A percentile compares a stretch with the other conserved stretches of the same genome.
Evolutionary conservation across 1,139 yeast genomes (phyloP).

Genomic region (Scheffersomyces segobiensis): DNA sequence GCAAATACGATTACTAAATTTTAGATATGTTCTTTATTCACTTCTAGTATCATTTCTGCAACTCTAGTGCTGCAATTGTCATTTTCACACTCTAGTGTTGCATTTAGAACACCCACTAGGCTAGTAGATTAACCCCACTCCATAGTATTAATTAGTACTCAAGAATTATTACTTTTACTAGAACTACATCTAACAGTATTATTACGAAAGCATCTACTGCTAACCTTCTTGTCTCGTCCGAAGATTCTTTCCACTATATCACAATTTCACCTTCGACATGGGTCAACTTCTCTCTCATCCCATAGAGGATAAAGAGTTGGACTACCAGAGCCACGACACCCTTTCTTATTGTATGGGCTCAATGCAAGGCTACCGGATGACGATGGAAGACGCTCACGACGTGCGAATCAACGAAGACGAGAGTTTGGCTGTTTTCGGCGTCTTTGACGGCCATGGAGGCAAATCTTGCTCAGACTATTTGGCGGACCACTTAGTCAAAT

Average conservation of each 20-base stretch:
- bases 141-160: no score
- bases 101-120: neutral
- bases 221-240: neutral
- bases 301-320: slow-evolving; percentile 64
- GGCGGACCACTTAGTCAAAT: slow-evolving; percentile 42
- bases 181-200: neutral
- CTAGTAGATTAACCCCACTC: neutral
- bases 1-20: neutral
- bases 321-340: slow-evolving; percentile 40
- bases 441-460: slow-evolving; percentile 85
- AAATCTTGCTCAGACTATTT: slow-evolving; percentile 57
- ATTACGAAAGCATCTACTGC: neutral
- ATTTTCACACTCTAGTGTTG: neutral
- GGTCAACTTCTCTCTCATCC: slow-evolving; percentile 80
- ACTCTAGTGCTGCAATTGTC: neutral
- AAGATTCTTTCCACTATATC: neutral
- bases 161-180: no score
- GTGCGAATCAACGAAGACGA: slow-evolving; percentile 44
- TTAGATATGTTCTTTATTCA: no score
- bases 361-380: slow-evolving; percentile 76
- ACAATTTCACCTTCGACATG: slow-evolving; percentile 35
- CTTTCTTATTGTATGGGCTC: slow-evolving; percentile 67
- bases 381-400: slow-evolving; percentile 79
- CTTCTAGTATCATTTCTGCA: neutral
- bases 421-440: slow-evolving; percentile 61